Conservation (phyloP, 768 basidiomycete species). For the Lactifluus rugatus region DNA sequence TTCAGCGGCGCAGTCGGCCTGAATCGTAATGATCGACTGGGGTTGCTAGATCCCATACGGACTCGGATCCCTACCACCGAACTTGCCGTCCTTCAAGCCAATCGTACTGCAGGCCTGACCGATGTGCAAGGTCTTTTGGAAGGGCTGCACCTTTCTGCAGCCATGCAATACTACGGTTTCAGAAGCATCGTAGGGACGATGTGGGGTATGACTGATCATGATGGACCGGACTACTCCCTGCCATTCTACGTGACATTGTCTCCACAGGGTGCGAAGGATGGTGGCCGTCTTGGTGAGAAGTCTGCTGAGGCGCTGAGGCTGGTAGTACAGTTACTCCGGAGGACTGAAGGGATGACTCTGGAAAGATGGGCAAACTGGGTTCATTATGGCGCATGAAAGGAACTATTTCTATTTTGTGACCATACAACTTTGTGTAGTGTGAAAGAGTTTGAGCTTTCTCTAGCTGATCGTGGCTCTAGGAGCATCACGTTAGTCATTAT, state of each 20-base stretch:
- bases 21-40: background rate
- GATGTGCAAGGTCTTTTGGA: background rate
- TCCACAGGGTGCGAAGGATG: background rate
- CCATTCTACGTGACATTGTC: conserved; percentile 1
- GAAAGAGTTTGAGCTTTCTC: background rate
- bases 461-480: no score
- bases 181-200: conserved; percentile 15
- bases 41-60: background rate
- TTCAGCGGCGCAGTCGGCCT: background rate
- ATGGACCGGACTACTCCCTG: conserved; percentile 5
- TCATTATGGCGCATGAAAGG: conserved; percentile 11
- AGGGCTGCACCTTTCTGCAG: conserved; percentile 5
- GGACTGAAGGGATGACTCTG: background rate
- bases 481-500: no score
- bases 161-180: conserved; percentile 17
- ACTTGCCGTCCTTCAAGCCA: conserved; percentile 7
- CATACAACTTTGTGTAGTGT: background rate
- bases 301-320: background rate
- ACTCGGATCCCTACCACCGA: conserved; percentile 1
- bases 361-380: conserved; percentile 11
- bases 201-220: conserved; percentile 10
- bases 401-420: no score
- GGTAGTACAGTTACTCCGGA: conserved; percentile 1
- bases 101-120: background rate
- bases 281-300: background rate